Conservation (phyloP, 129 eudicot species). For the Flaveria trinervia region DNA sequence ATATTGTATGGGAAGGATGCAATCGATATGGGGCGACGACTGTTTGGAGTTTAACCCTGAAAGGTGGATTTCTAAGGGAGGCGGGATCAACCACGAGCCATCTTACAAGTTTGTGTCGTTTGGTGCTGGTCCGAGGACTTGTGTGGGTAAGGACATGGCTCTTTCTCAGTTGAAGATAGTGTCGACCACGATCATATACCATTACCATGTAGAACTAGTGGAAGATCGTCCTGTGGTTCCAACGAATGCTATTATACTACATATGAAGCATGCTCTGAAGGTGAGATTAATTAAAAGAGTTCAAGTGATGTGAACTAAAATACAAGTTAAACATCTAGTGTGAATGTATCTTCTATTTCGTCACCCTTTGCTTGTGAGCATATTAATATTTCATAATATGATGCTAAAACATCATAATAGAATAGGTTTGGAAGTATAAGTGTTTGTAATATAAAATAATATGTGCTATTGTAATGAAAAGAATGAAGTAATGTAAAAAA, state of each 20-base stretch:
- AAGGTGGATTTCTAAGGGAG: constrained; percentile 32
- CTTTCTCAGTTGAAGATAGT: constrained; percentile 20
- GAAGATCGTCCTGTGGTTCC: not conserved
- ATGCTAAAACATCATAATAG: not conserved
- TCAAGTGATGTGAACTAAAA: not conserved
- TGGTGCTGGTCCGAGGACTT: constrained; percentile 21
- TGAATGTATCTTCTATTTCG: not conserved
- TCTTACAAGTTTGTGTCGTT: constrained; percentile 59
- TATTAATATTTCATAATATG: not conserved
- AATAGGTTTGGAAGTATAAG: not conserved
- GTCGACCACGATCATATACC: not conserved
- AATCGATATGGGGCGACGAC: constrained; percentile 56
- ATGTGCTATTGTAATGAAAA: not conserved
- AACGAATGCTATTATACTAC: not conserved
- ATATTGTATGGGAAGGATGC: constrained; percentile 62
- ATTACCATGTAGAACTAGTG: constrained; percentile 11
- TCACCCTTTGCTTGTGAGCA: not conserved
- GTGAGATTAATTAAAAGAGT: not conserved
- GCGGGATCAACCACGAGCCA: constrained; percentile 45
- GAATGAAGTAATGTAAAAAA: not conserved
- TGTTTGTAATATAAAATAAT: not conserved
- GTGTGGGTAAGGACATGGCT: constrained; percentile 29
- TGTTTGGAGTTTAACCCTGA: constrained; percentile 36
- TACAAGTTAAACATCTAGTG: not conserved
- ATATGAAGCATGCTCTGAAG: constrained; percentile 22